phyloP scores from a whole-genome alignment of 345 rosid species.

The Gossypium herbaceum region DNA sequence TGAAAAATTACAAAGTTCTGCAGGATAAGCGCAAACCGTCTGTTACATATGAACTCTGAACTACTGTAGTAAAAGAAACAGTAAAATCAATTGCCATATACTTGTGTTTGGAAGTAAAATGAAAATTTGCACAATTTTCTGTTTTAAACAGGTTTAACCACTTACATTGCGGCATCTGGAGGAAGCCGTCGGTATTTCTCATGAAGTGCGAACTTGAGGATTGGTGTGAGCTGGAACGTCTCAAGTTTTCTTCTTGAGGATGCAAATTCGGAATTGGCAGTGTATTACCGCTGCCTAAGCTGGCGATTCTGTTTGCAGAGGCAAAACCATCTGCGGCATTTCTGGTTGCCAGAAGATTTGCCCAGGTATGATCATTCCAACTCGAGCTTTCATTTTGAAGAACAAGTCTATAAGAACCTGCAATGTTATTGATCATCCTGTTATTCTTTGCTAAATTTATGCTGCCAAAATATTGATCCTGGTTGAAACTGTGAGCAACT shows the following conservation, averaged over 20 bases:
- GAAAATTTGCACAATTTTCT: neutral
- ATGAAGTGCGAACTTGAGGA: conserved; percentile 32
- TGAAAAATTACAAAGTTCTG: neutral
- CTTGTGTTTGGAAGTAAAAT: neutral
- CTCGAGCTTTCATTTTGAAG: conserved; percentile 16
- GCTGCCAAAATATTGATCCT: conserved; percentile 17
- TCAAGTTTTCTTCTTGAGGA: conserved; percentile 29
- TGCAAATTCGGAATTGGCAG: conserved; percentile 21
- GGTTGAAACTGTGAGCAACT: conserved; percentile 17
- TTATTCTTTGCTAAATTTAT: conserved; percentile 17
- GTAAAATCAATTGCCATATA: neutral
- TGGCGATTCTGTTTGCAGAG: conserved; percentile 16
- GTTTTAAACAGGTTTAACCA: neutral
- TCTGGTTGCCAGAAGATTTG: conserved; percentile 18
- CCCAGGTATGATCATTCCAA: conserved; percentile 21
- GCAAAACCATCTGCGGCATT: conserved; percentile 23
- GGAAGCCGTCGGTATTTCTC: conserved; percentile 19
- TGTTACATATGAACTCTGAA: neutral
- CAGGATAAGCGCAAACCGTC: neutral
- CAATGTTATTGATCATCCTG: conserved; percentile 30
- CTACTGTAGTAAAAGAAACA: neutral
- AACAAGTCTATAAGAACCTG: conserved; percentile 25
- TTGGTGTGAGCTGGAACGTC: conserved; percentile 22
- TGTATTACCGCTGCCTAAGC: conserved; percentile 17
- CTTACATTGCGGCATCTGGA: conserved; percentile 32